These are phyloP conservation scores for Lasiodiplodia gonubiensis DNA, from an alignment of 2,329 filamentous ascomycete species.

Conservation along the genomic window DNA sequence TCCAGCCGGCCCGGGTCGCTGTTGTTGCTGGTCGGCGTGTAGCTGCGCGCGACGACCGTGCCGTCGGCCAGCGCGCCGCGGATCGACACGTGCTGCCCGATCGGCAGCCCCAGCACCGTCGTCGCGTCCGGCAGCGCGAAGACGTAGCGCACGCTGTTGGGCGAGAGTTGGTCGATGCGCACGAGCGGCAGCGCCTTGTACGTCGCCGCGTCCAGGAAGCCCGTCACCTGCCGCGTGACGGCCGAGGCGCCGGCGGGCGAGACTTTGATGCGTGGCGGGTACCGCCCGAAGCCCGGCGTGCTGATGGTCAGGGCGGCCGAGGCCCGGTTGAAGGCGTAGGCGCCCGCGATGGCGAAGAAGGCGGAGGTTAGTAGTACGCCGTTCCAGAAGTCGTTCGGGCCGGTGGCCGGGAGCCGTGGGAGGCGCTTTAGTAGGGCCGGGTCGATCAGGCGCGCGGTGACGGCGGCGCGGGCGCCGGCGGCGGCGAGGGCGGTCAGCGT, in stretches of 20 bases:
- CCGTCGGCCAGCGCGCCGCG: slow-evolving; percentile 69
- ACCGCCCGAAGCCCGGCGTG: slow-evolving; percentile 29
- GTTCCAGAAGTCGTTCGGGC: slow-evolving; percentile 15
- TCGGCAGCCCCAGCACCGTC: slow-evolving; percentile 42
- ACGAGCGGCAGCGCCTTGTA: slow-evolving; percentile 56
- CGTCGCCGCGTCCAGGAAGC: slow-evolving; percentile 42
- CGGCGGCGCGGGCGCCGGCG: background rate
- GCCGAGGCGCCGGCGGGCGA: background rate
- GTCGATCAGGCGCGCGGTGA: background rate
- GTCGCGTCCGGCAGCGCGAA: slow-evolving; percentile 36
- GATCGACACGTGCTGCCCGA: slow-evolving; percentile 44
- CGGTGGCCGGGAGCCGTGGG: background rate
- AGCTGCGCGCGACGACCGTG: slow-evolving; percentile 37
- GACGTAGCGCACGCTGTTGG: slow-evolving; percentile 36
- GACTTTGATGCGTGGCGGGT: slow-evolving; percentile 48
- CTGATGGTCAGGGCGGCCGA: slow-evolving; percentile 31
- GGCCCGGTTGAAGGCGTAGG: slow-evolving; percentile 29
- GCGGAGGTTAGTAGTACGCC: slow-evolving; percentile 47
- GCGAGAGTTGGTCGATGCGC: slow-evolving; percentile 32
- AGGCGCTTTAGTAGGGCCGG: background rate
- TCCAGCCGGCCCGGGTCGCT: slow-evolving; percentile 64
- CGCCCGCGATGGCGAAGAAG: slow-evolving; percentile 28
- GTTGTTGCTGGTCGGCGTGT: slow-evolving; percentile 53
- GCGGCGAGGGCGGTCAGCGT: background rate
- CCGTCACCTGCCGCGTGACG: background rate